Evolutionary conservation across 1,284 basidiomycete species (phyloP), one percentile per base, ranked within the genome.

Genomic region (Serendipita sp.): DNA sequence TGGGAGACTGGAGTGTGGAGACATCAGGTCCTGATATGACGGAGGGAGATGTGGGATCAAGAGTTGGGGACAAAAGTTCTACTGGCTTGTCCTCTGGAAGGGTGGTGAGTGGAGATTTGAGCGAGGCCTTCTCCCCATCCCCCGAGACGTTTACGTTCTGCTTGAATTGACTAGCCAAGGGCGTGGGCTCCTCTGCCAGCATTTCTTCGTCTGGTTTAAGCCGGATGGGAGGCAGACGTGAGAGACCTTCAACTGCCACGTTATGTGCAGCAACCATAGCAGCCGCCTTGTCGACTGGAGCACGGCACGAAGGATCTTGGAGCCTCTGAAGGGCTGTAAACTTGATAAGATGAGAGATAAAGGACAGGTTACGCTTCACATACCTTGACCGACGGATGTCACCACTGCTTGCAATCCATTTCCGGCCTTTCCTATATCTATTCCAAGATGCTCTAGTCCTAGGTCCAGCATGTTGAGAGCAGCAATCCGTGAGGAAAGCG

Each of bases 401-500:
- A 93, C 80, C 5, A 96, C 80, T 2, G 74, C 72, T 45, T 85
- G 78, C 1, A 95, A 73, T 10, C 83, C 84, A 3, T 77, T 71
- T 0, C 79, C 78, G 0, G 76, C 74, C 0, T 74, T 69, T n/a
- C 78, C 79, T 35, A 85, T 73, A 70, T 88, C 74, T 3, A 97
- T 79, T 3, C 93, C 94, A 0, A 98, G 81, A 72, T 96, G 92
- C 45, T 87, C 85, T 17, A 97, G 76, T 1, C 83, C 81, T 0
- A 98, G 76, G 70, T 96, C 93, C 0, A 96, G 77, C 77, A 93
- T 82, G 68, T 94, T 93, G 49, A 98, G 77, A 0, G 92, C 93
- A 8, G 91, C 90, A 26, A 97, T 86, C 2, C 93, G 83, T 67
- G 85, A 91, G 0, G 91, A 83, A 2, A 98, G 76, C 0, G 91